A percentile compares a stretch with the other conserved stretches of the same genome.
phyloP scores from a whole-genome alignment of 306 rosid genomes.

The Lupinus albus region DNA sequence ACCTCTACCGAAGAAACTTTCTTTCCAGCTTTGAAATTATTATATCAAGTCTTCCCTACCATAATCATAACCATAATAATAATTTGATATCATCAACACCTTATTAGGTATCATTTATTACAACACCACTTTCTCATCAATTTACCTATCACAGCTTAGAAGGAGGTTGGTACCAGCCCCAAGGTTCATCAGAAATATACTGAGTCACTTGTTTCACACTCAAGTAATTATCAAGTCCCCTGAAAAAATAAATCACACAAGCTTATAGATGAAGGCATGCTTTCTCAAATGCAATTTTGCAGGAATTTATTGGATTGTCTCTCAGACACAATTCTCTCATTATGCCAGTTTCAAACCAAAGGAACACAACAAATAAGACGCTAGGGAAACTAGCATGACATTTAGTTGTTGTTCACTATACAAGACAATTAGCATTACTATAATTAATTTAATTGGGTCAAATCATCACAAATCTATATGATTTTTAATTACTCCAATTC shows the following conservation, averaged over 20 bases:
- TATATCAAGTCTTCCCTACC: neutral
- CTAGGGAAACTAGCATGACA: slow-evolving; percentile 3
- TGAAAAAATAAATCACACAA: slow-evolving; percentile 43
- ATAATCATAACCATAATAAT: no score
- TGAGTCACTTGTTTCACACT: slow-evolving; percentile 93
- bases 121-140: slow-evolving; percentile 14
- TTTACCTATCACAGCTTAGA: slow-evolving; percentile 64
- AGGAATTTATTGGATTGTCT: slow-evolving; percentile 7
- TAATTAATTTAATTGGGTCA: slow-evolving; percentile 2
- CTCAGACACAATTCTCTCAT: neutral
- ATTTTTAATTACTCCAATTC: slow-evolving; percentile 7
- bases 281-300: slow-evolving; percentile 8
- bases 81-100: no score
- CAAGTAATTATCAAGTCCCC: slow-evolving; percentile 93
- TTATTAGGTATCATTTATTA: neutral
- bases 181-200: slow-evolving; percentile 75
- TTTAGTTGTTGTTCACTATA: neutral
- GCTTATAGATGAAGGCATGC: no score
- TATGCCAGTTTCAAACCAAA: slow-evolving; percentile 19
- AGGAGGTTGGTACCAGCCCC: slow-evolving; percentile 95
- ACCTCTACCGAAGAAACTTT: no score
- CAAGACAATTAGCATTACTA: neutral
- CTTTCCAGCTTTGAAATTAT: no score
- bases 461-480: neutral
- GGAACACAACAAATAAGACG: slow-evolving; percentile 12